Base-by-base conservation (phyloP, 306 rosid genomes). In the Sophora flavescens region DNA sequence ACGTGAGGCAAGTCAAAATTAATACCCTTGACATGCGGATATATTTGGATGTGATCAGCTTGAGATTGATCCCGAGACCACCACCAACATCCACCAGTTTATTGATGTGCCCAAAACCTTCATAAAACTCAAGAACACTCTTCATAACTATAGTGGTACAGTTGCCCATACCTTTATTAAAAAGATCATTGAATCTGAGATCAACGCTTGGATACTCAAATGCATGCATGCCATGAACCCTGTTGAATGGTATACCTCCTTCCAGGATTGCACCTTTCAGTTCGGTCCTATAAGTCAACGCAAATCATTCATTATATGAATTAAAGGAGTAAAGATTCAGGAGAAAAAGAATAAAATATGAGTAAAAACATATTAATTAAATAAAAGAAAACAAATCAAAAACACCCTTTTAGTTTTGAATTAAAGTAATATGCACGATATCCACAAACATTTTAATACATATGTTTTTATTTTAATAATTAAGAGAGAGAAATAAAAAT, bases 1-100 rank as follows among this genome's bases (percentile, higher is more conserved):
- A 88, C 97, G 32, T 82, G 95, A 60, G 89, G 39, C 85, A 90
- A 69, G 30, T 83, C 86, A 68, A 83, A 83, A 16, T 83, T 83
- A 50, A 78, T 36, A 5, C 74, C 86, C 13, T 86, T 59, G 7
- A 91, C 15, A 32, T 82, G 72, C 14, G 85, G 87, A 74, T 88
- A 74, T 88, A 85, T 69, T 73, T 85, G 11, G 95, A 83, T 18
- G 83, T 84, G 70, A 89, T 83, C 6, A 83, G n/a, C 0, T 62
- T 74, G 35, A 91, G 89, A 13, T 85, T 82, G 8, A 70, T 75
- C 8, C 93, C 96, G 10, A 86, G 53, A 12, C 91, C 87, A 71
- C 91, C 93, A 14, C 93, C 93, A 77, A 90, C 89, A 79, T 91
- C 93, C 9, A 89, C 91, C 0, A 89, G 22, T 52, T 26, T 83